Evolutionary conservation across 2,329 filamentous ascomycete genomes (phyloP), one percentile per base, ranked within the genome.

Genomic region (Teratosphaeria destructans): DNA sequence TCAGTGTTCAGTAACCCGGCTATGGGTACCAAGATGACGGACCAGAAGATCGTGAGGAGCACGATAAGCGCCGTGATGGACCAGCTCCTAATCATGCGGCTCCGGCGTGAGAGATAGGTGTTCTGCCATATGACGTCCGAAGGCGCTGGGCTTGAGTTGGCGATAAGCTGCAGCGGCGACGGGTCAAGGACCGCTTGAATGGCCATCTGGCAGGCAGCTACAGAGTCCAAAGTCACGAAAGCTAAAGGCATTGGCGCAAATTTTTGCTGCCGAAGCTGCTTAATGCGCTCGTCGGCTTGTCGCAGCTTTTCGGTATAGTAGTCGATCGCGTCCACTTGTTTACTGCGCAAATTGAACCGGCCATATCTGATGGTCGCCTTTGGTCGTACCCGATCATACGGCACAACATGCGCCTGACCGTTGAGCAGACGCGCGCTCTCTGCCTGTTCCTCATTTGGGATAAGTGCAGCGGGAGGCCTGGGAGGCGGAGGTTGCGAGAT

Each of bases 161-260:
- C 92, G 58, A 96, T 78, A 5, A 99, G 81, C 61, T 89, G 87
- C 60, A 92, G 86, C 0, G 95, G 94, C 11, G 89, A 87, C 3
- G 94, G 91, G 70, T 97, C 93, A 57, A 99, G 85, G 11, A 95
- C 86, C 3, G 94, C 92, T 74, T 99, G 94, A 52, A 96, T 90
- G 27, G 92, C 90, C 91, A 97, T 96, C 76, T 99, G 94, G 64
- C 83, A 85, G 23, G 92, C 87, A 14, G 92, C 89, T 56, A 96
- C 94, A 3, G 90, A 94, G 76, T 96, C 90, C 90, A 99, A 95
- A 0, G 94, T 97, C 47, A 99, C 89, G 73, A 99, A 96, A 0
- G 95, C 95, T 61, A 95, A 82, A 55, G 93, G 87, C 0, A 86
- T 92, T 0, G 94, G 81, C 5, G 81, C 77, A 67, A 91, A 97